Conservation (phyloP, 1,284 basidiomycete genomes). For the Neonothopanus nambi region DNA sequence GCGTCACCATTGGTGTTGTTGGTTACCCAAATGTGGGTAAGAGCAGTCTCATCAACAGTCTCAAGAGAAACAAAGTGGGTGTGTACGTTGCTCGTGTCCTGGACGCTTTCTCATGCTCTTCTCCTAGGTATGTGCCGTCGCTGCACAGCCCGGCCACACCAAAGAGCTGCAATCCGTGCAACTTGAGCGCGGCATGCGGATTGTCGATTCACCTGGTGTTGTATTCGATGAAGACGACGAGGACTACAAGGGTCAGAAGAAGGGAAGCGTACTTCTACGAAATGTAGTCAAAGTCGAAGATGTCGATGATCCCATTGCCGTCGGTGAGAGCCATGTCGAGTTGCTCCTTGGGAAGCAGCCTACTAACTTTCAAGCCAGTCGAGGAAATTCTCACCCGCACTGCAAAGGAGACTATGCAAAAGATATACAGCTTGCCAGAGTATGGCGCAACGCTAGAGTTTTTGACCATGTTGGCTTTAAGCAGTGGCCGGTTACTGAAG, state of each 20-base stretch:
- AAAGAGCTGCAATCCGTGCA: slow-evolving; percentile 93
- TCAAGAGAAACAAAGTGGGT: slow-evolving; percentile 83
- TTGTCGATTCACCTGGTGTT: slow-evolving; percentile 89
- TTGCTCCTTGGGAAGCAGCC: background rate
- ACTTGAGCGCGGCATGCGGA: slow-evolving; percentile 88
- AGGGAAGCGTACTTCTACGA: slow-evolving; percentile 76
- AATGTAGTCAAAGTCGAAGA: slow-evolving; percentile 94
- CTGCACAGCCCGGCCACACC: slow-evolving; percentile 93
- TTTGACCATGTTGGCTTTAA: slow-evolving; percentile 88
- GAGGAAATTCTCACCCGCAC: slow-evolving; percentile 84
- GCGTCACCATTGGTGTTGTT: slow-evolving; percentile 90
- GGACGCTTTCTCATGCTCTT: slow-evolving; percentile 38
- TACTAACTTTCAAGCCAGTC: slow-evolving; percentile 44
- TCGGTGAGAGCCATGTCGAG: slow-evolving; percentile 54
- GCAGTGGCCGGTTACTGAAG: slow-evolving; percentile 83
- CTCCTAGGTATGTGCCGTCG: slow-evolving; percentile 81
- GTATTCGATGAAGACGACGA: slow-evolving; percentile 80
- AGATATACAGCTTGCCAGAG: slow-evolving; percentile 81
- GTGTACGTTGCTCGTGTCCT: slow-evolving; percentile 37
- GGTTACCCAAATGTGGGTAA: slow-evolving; percentile 99
- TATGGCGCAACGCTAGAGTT: slow-evolving; percentile 81
- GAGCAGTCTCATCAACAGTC: slow-evolving; percentile 91
- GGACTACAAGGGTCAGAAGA: slow-evolving; percentile 51
- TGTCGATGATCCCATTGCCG: slow-evolving; percentile 86
- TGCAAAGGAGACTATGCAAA: slow-evolving; percentile 66